These are phyloP conservation scores for Centrapalus pauciflorus DNA, from an alignment of 129 eudicot genomes.

Conservation along the genomic window DNA sequence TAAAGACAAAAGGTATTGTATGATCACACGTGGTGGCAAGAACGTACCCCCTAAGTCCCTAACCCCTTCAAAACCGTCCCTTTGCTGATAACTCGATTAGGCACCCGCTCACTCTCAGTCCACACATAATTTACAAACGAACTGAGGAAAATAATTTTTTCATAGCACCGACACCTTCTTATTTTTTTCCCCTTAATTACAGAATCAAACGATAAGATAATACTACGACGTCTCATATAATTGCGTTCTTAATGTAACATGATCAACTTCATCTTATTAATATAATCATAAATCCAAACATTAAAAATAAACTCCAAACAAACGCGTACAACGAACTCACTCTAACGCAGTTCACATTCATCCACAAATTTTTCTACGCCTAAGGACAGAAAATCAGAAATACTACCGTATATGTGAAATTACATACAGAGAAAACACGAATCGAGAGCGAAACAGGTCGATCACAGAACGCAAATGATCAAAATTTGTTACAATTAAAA, in stretches of 20 bases:
- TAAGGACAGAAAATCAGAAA: not conserved
- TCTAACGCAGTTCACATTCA: not conserved
- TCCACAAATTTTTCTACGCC: not conserved
- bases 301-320: not conserved
- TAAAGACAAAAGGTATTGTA: not conserved
- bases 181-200: not conserved
- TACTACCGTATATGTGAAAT: not conserved
- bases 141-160: not conserved
- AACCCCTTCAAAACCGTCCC: not conserved
- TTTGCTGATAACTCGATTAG: too few species aligned
- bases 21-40: not conserved
- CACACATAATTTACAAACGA: not conserved
- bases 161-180: constrained; percentile 12
- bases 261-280: not conserved
- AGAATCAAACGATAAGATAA: not conserved
- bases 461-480: not conserved
- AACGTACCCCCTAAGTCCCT: not conserved
- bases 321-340: not conserved
- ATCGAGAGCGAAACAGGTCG: not conserved
- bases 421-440: not conserved
- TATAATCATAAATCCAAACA: not conserved
- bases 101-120: too few species aligned
- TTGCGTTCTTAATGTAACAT: not conserved
- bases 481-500: not conserved
- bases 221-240: not conserved